phyloP scores from a whole-genome alignment of 2,329 filamentous ascomycete genomes.

The Orbilia javanica region DNA sequence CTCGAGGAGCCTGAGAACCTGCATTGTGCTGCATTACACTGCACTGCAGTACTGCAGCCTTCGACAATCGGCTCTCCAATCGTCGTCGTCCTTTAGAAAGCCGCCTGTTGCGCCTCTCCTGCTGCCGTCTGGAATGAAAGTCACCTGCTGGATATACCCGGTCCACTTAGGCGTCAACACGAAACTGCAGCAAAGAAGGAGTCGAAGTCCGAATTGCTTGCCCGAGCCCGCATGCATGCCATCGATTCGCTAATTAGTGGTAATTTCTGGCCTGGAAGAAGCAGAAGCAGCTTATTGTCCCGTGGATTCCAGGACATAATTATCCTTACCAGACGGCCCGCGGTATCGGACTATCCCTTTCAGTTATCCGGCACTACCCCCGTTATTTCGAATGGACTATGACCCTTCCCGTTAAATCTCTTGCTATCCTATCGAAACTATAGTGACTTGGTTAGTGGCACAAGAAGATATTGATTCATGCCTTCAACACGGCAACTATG shows the following conservation, averaged over 20 bases:
- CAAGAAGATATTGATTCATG: conserved; percentile 48
- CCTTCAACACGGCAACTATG: conserved; percentile 53
- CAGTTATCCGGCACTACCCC: neutral
- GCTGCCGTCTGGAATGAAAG: conserved; percentile 2
- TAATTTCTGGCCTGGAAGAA: conserved; percentile 30
- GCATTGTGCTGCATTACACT: neutral
- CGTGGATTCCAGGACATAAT: conserved; percentile 32
- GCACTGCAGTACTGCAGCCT: conserved; percentile 5
- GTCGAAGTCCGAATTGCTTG: conserved; percentile 14
- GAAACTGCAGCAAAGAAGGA: conserved; percentile 36
- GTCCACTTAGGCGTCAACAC: conserved; percentile 51
- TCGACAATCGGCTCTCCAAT: neutral
- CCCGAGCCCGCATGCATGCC: conserved; percentile 17
- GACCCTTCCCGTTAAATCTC: neutral
- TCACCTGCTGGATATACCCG: conserved; percentile 37
- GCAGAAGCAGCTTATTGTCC: conserved; percentile 19
- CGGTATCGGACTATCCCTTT: conserved; percentile 14
- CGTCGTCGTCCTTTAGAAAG: conserved; percentile 9
- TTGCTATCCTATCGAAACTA: neutral
- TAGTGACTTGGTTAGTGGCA: conserved; percentile 12
- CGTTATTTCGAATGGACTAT: conserved; percentile 5
- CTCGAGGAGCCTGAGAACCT: conserved; percentile 8
- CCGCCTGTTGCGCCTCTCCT: conserved; percentile 3
- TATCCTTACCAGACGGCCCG: conserved; percentile 12
- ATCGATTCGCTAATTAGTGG: conserved; percentile 34